phyloP scores from a whole-genome alignment of 2,329 filamentous ascomycete genomes.

The Dendryphion nanum region DNA sequence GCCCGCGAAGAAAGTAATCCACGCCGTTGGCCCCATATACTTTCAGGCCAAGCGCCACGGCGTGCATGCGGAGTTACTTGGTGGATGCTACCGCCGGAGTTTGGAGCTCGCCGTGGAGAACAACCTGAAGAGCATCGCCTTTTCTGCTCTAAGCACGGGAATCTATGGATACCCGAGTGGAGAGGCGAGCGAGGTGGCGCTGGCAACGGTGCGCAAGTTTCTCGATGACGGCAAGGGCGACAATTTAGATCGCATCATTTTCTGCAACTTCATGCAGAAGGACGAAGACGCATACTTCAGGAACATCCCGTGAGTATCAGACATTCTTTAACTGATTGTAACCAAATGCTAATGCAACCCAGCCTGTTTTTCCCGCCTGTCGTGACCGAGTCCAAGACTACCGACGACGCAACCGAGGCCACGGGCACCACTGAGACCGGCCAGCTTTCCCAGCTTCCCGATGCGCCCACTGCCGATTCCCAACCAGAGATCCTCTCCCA shows the following conservation, averaged over 20 bases:
- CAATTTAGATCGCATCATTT: constrained; percentile 71
- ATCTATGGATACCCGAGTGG: constrained; percentile 81
- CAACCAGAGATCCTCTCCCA: constrained; percentile 41
- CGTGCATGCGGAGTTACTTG: constrained; percentile 47
- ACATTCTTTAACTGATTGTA: too few relatives aligned
- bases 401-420: constrained; percentile 3
- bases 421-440: constrained; percentile 22
- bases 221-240: constrained; percentile 46
- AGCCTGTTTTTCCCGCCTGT: constrained; percentile 40
- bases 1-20: constrained; percentile 77
- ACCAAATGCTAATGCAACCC: too few relatives aligned
- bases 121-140: constrained; percentile 70
- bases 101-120: constrained; percentile 70
- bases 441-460: too few relatives aligned
- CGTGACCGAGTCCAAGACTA: too few relatives aligned
- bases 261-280: constrained; percentile 79
- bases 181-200: constrained; percentile 71
- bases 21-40: constrained; percentile 87
- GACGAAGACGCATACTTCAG: constrained; percentile 72
- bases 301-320: constrained; percentile 67
- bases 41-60: constrained; percentile 38
- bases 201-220: constrained; percentile 59
- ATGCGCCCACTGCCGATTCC: too few relatives aligned
- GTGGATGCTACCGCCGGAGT: constrained; percentile 67
- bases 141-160: constrained; percentile 83